These are phyloP conservation scores for Diplotaxis tenuifolia DNA, from an alignment of 345 rosid genomes.

Conservation along the genomic window DNA sequence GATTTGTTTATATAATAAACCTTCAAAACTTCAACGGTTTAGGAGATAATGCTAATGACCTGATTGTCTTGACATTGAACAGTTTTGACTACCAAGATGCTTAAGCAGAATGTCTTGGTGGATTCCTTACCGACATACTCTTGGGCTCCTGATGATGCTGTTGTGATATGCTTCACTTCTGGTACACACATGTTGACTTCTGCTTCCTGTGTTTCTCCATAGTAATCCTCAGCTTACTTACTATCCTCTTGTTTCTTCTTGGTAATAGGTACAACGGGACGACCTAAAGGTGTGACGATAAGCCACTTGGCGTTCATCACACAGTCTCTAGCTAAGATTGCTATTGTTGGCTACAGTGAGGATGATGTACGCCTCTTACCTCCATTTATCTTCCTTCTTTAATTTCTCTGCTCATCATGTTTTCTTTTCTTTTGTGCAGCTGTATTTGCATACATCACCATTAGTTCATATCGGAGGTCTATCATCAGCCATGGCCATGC, in stretches of 20 bases:
- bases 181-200: constrained; percentile 39
- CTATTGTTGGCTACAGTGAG: constrained; percentile 71
- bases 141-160: constrained; percentile 79
- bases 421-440: constrained; percentile 41
- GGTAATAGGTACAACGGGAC: constrained; percentile 77
- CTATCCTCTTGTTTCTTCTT: constrained; percentile 19
- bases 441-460: constrained; percentile 81
- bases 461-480: constrained; percentile 86
- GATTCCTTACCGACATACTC: constrained; percentile 34
- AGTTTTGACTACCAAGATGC: constrained; percentile 52
- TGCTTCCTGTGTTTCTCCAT: not conserved
- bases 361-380: constrained; percentile 63
- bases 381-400: not conserved
- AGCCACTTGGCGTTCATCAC: constrained; percentile 71
- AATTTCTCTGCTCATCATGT: not conserved
- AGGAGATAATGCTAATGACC: not conserved
- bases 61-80: constrained; percentile 18
- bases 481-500: constrained; percentile 84
- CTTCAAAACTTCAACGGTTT: not conserved
- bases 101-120: constrained; percentile 23
- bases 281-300: constrained; percentile 75
- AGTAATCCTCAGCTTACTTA: not conserved
- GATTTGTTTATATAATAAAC: not conserved
- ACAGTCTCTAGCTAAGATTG: constrained; percentile 83
- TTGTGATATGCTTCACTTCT: constrained; percentile 79